Evolutionary conservation across 768 basidiomycete genomes (phyloP), one percentile per base, ranked within the genome.

Genomic region (Amanita rubescens): DNA sequence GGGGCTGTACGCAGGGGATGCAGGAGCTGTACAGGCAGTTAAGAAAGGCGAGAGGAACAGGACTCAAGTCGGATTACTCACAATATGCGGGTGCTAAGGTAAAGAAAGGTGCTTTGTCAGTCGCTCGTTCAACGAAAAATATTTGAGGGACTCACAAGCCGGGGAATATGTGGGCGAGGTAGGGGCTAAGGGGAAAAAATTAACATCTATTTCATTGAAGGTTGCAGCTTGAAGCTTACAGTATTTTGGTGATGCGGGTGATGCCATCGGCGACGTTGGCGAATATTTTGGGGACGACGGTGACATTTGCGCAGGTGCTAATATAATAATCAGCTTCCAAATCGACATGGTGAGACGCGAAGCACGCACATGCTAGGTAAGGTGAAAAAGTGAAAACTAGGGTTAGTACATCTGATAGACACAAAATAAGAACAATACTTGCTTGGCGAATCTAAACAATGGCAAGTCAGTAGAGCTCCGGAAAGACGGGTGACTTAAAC

Each of bases 281-380:
- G 91, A 94, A 68, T 94, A 96, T 62, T 86, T 90, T 6, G 93
- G 93, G 27, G 91, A 94, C 3, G 93, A 83, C 0, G 92, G 93
- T 7, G 93, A 94, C 74, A 87, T 79, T 52, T 89, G 85, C 20
- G 82, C 79, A 32, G 90, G 88, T 5, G 89, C 87, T 87, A 61
- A 9, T 50, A 51, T 55, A 42, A 38, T n/a, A 56, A 6, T 50
- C 25, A 50, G 25, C 9, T 25, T 27, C n/a, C 25, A 37, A 17
- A 10, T 14, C 14, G 15, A 19, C 22, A 25, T 10, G 14, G n/a
- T 8, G 33, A 45, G 22, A 22, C 4, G 17, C 32, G 27, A 49
- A 49, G 19, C 5, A 78, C 84, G 67, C 68, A 88, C 86, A 89
- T 56, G 87, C 85, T 87, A 58, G 27, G 34, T 37, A 45, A 47